A percentile compares a stretch with the other conserved stretches of the same genome.
These are phyloP conservation scores for Tricholoma terreum DNA, from an alignment of 768 basidiomycete species.

Conservation along the genomic window DNA sequence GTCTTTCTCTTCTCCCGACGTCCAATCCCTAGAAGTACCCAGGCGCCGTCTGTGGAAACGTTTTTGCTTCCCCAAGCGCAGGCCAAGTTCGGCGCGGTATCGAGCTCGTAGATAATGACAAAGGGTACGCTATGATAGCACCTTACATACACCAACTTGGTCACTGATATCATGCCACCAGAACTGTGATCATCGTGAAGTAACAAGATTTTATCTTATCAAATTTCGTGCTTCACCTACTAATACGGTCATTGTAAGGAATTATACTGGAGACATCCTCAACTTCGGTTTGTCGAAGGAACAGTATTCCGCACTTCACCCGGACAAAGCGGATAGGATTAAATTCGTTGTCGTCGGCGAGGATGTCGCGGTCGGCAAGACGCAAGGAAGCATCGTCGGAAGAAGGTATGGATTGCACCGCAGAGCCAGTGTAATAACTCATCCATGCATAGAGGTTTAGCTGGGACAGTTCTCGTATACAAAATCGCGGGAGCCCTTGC, in stretches of 20 bases:
- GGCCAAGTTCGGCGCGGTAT: slow-evolving; percentile 81
- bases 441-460: slow-evolving; percentile 59
- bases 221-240: background rate
- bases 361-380: slow-evolving; percentile 82
- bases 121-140: slow-evolving; percentile 47
- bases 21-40: background rate
- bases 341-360: slow-evolving; percentile 85
- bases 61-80: slow-evolving; percentile 90
- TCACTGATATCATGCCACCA: slow-evolving; percentile 21
- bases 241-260: slow-evolving; percentile 39
- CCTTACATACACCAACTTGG: background rate
- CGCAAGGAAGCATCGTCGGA: slow-evolving; percentile 82
- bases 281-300: slow-evolving; percentile 91
- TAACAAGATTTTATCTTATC: slow-evolving; percentile 22
- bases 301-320: slow-evolving; percentile 69
- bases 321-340: slow-evolving; percentile 62
- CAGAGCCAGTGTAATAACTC: background rate
- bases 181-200: slow-evolving; percentile 85
- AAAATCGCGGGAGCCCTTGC: slow-evolving; percentile 89
- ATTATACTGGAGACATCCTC: slow-evolving; percentile 88
- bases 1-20: slow-evolving; percentile 1
- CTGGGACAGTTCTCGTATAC: slow-evolving; percentile 81
- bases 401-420: slow-evolving; percentile 47
- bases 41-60: slow-evolving; percentile 79
- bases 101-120: slow-evolving; percentile 67